Evolutionary conservation across 768 basidiomycete species (phyloP).

Genomic region (Leccinum variicolor): DNA sequence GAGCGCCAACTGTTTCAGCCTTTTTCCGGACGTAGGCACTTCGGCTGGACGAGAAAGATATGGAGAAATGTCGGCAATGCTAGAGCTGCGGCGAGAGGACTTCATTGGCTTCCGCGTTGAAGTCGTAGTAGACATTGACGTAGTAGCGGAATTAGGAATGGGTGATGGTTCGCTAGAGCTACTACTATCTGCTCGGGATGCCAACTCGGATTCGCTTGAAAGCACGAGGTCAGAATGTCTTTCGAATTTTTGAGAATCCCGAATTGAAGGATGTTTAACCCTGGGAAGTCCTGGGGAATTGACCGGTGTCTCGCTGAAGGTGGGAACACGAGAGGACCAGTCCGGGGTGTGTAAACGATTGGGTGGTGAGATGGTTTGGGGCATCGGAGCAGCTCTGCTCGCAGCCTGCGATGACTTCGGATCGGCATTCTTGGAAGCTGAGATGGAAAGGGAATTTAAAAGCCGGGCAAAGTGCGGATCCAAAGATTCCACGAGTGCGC

Average conservation of each 20-base stretch:
- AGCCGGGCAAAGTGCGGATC: constrained; percentile 74
- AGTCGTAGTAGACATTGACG: constrained; percentile 12
- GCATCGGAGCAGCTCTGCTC: constrained; percentile 6
- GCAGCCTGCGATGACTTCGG: constrained; percentile 4
- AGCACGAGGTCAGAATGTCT: not conserved
- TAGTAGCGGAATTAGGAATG: not conserved
- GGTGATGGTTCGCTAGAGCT: constrained; percentile 10
- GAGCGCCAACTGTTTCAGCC: constrained; percentile 66
- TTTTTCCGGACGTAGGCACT: constrained; percentile 56
- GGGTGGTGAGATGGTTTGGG: constrained; percentile 10
- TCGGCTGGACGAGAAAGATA: constrained; percentile 57
- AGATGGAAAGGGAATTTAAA: constrained; percentile 58
- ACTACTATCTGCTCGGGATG: not conserved
- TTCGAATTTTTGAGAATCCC: constrained; percentile 5
- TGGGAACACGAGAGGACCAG: constrained; percentile 32
- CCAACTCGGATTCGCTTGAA: not conserved
- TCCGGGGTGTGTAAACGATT: constrained; percentile 24
- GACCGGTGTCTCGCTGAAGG: constrained; percentile 11
- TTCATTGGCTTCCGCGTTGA: constrained; percentile 19
- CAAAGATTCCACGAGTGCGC: constrained; percentile 33
- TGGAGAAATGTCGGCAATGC: constrained; percentile 65
- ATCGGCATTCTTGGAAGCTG: constrained; percentile 37
- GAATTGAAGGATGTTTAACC: constrained; percentile 1
- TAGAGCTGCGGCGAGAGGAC: constrained; percentile 38
- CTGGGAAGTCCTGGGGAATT: constrained; percentile 7